phyloP scores from a whole-genome alignment of 2,329 filamentous ascomycete species.

The Sporothrix phasma region DNA sequence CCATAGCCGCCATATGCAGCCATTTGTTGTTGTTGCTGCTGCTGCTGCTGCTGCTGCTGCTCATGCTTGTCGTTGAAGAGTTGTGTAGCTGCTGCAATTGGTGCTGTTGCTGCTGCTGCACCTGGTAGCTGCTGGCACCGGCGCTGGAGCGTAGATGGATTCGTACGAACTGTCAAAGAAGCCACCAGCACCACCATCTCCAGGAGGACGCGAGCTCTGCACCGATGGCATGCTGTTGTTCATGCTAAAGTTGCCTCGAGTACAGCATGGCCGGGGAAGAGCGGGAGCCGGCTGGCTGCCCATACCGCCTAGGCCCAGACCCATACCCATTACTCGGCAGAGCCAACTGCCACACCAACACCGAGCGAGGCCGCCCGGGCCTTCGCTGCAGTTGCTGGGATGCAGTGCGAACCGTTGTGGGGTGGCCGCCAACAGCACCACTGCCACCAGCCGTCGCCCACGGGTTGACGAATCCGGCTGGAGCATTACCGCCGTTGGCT shows the following conservation, averaged over 20 bases:
- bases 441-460: not conserved
- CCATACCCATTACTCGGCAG: not conserved
- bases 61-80: too few relatives aligned
- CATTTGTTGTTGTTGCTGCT: not conserved
- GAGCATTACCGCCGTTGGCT: not conserved
- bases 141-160: not conserved
- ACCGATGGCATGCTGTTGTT: constrained; percentile 24
- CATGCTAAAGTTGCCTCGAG: constrained; percentile 23
- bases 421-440: not conserved
- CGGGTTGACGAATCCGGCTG: constrained; percentile 3
- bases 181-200: not conserved
- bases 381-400: constrained; percentile 16
- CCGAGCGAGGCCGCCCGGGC: constrained; percentile 13
- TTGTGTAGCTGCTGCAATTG: not conserved
- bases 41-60: not conserved
- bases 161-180: not conserved
- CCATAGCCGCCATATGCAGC: not conserved
- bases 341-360: not conserved
- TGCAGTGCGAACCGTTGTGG: constrained; percentile 1
- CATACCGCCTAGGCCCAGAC: not conserved
- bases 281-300: not conserved
- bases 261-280: constrained; percentile 17
- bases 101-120: not conserved
- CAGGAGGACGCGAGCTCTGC: constrained; percentile 25
- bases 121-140: not conserved